Percentiles rank a stretch among this genome's conserved stretches.
Conservation (phyloP, 129 eudicot genomes). For the Sambucus nigra region DNA sequence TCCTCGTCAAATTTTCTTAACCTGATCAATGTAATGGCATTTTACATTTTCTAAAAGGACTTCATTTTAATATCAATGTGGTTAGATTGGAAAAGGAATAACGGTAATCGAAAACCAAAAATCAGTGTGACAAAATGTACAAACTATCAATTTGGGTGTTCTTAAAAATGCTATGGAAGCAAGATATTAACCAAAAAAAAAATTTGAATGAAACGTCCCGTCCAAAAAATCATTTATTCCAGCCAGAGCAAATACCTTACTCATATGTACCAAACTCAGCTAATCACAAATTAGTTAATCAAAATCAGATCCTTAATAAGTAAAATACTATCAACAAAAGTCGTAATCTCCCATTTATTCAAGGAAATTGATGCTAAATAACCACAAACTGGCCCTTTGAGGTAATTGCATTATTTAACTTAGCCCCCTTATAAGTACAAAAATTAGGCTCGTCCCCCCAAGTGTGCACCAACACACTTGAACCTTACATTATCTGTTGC, state of each 20-base stretch:
- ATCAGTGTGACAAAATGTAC: neutral
- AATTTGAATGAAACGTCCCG: too few relatives aligned
- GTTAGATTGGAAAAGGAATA: neutral
- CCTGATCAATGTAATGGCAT: neutral
- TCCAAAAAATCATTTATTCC: neutral
- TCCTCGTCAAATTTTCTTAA: neutral
- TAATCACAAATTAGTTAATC: neutral
- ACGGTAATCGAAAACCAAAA: neutral
- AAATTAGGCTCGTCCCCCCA: too few relatives aligned
- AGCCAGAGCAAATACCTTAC: too few relatives aligned
- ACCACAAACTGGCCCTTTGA: neutral
- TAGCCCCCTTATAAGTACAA: too few relatives aligned
- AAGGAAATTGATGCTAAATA: neutral
- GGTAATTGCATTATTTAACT: too few relatives aligned
- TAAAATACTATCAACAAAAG: neutral
- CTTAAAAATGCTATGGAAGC: neutral
- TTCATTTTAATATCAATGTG: neutral
- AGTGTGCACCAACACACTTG: too few relatives aligned
- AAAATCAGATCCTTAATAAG: neutral
- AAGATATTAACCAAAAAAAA: too few relatives aligned
- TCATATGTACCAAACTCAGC: conserved; percentile 5
- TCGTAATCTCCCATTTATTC: too few relatives aligned
- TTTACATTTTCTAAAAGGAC: too few relatives aligned
- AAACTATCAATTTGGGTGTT: neutral
- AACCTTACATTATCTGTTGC: too few relatives aligned